These are phyloP conservation scores for Cyberlindnera japonica DNA, from an alignment of 805 yeast genomes.

Conservation along the genomic window DNA sequence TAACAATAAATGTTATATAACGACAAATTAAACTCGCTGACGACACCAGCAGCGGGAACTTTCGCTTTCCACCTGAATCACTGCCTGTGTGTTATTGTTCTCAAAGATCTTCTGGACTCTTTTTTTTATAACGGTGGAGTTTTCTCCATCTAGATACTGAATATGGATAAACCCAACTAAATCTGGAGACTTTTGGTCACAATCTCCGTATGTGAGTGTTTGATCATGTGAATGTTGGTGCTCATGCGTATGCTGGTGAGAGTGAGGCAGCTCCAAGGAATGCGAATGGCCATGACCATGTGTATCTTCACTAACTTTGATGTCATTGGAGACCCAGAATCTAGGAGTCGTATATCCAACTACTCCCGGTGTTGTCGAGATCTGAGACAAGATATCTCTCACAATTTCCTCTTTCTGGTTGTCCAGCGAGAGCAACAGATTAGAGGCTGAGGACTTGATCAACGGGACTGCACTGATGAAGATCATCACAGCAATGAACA, in stretches of 20 bases:
- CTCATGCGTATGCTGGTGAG: slow-evolving; percentile 4
- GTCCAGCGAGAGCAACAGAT: slow-evolving; percentile 61
- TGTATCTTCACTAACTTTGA: slow-evolving; percentile 24
- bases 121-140: slow-evolving; percentile 53
- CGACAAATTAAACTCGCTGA: background rate
- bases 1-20: background rate
- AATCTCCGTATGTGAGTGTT: slow-evolving; percentile 9
- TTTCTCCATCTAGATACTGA: slow-evolving; percentile 65
- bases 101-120: slow-evolving; percentile 56
- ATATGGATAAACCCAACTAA: slow-evolving; percentile 81
- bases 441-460: slow-evolving; percentile 72
- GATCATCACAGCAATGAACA: slow-evolving; percentile 78
- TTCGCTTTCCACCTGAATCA: slow-evolving; percentile 67
- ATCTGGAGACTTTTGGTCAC: slow-evolving; percentile 23
- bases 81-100: slow-evolving; percentile 45
- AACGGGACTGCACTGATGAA: slow-evolving; percentile 81
- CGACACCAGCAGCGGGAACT: slow-evolving; percentile 70
- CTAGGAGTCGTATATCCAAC: slow-evolving; percentile 84
- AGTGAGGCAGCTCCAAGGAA: slow-evolving; percentile 6
- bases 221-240: slow-evolving; percentile 5
- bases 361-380: slow-evolving; percentile 71
- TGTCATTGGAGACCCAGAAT: slow-evolving; percentile 69
- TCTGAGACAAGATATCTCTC: slow-evolving; percentile 62
- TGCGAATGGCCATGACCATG: slow-evolving; percentile 33
- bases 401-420: slow-evolving; percentile 58